Percentiles rank a stretch among this genome's conserved stretches.
Conservation (phyloP, 441 rosid genomes). For the Corymbia calophylla region DNA sequence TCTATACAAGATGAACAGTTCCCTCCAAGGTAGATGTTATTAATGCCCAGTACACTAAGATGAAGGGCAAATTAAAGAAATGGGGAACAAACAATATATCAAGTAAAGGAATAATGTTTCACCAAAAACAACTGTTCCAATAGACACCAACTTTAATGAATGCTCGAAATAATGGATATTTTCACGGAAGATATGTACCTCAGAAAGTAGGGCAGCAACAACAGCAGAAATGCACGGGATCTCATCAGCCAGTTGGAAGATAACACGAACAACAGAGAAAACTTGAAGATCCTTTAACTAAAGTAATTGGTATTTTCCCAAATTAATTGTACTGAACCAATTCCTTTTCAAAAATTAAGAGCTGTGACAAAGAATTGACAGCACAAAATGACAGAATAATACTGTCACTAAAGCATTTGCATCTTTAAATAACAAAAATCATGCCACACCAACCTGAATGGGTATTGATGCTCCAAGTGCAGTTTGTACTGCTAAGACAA, state of each 20-base stretch:
- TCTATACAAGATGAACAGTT: neutral
- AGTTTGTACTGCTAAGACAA: slow-evolving; percentile 81
- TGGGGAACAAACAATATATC: neutral
- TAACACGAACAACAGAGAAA: slow-evolving; percentile 82
- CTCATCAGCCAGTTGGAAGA: slow-evolving; percentile 95
- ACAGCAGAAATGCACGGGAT: slow-evolving; percentile 98
- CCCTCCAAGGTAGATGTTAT: neutral
- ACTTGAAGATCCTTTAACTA: slow-evolving; percentile 99
- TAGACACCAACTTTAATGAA: neutral
- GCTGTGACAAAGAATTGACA: neutral
- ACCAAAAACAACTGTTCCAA: neutral
- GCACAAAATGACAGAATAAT: neutral
- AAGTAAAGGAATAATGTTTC: neutral
- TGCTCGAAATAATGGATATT: neutral
- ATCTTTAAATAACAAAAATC: neutral
- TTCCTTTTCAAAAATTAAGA: neutral
- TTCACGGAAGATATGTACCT: slow-evolving; percentile 29
- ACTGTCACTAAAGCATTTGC: neutral
- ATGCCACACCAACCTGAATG: slow-evolving; percentile 57
- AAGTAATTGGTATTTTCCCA: neutral
- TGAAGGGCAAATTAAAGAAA: neutral
- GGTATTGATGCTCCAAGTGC: slow-evolving; percentile 95
- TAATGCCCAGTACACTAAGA: neutral
- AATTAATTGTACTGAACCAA: neutral
- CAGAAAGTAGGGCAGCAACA: slow-evolving; percentile 89